These are phyloP conservation scores for Carpinus viminea DNA, from an alignment of 306 rosid species.

Conservation along the genomic window DNA sequence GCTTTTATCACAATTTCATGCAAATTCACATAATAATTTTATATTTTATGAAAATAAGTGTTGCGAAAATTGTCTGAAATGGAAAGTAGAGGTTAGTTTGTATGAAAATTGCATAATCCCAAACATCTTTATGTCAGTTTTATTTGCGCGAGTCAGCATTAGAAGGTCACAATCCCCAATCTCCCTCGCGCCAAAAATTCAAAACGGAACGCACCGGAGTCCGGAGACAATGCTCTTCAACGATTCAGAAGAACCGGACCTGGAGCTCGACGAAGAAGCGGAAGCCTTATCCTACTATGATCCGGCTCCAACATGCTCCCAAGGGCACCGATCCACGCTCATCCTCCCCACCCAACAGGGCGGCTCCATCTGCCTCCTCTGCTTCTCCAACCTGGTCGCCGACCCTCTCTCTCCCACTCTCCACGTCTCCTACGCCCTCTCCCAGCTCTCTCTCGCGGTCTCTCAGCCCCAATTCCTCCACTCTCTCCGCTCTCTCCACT, in stretches of 20 bases:
- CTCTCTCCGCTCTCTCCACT: slow-evolving; percentile 64
- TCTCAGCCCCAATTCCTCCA: slow-evolving; percentile 61
- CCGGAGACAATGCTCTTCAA: slow-evolving; percentile 32
- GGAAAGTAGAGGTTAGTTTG: too few species aligned
- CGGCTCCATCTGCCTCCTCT: slow-evolving; percentile 78
- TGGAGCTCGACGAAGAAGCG: slow-evolving; percentile 13
- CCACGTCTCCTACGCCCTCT: slow-evolving; percentile 88
- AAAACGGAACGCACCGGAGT: neutral
- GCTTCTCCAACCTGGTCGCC: slow-evolving; percentile 82
- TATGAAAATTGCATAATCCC: too few species aligned
- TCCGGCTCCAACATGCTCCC: slow-evolving; percentile 44
- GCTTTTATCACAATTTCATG: too few species aligned
- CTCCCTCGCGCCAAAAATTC: neutral
- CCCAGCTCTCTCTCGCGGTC: slow-evolving; percentile 76
- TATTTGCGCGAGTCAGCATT: too few species aligned
- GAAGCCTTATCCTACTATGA: slow-evolving; percentile 17
- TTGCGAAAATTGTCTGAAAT: too few species aligned
- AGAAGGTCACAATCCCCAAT: neutral
- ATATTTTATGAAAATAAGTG: too few species aligned
- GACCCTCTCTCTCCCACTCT: slow-evolving; percentile 75
- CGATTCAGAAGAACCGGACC: slow-evolving; percentile 38
- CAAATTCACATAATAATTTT: too few species aligned
- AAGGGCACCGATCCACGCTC: slow-evolving; percentile 79
- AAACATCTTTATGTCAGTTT: too few species aligned
- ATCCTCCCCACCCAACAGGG: slow-evolving; percentile 63